Conservation (phyloP, 352 stramenopile genomes). For the Phytophthora nicotianae region DNA sequence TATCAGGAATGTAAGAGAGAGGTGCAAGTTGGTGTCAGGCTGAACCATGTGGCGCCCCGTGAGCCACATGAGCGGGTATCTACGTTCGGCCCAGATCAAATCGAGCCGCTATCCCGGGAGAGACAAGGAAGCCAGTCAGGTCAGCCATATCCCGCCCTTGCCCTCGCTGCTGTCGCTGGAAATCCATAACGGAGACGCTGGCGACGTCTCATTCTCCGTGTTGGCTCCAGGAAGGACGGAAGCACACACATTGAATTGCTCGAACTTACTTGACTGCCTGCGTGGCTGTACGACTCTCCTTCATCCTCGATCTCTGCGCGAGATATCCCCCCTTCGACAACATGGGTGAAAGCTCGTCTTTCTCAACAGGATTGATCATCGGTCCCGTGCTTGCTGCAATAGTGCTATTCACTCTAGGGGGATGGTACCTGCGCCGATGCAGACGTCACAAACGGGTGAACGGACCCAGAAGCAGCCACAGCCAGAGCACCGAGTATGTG, state of each 20-base stretch:
- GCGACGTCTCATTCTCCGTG: slow-evolving; percentile 17
- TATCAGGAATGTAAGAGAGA: background rate
- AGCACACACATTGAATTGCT: background rate
- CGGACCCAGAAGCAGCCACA: slow-evolving; percentile 20
- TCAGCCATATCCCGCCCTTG: slow-evolving; percentile 20
- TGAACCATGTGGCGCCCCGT: slow-evolving; percentile 10
- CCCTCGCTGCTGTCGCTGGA: slow-evolving; percentile 7
- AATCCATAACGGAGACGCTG: slow-evolving; percentile 16
- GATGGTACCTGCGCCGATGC: slow-evolving; percentile 23
- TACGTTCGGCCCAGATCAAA: slow-evolving; percentile 12
- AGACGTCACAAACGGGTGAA: slow-evolving; percentile 16
- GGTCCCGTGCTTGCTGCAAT: slow-evolving; percentile 13
- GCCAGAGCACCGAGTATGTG: slow-evolving; percentile 39
- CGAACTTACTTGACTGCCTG: slow-evolving; percentile 1
- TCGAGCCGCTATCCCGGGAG: slow-evolving; percentile 16
- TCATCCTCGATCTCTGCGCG: slow-evolving; percentile 12
- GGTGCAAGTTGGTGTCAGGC: no score
- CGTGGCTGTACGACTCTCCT: background rate
- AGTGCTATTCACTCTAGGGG: slow-evolving; percentile 23
- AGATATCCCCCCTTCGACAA: background rate
- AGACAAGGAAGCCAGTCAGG: slow-evolving; percentile 21
- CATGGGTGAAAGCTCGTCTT: slow-evolving; percentile 8
- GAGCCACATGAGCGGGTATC: no score
- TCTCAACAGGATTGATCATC: slow-evolving; percentile 21
- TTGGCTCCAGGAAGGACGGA: slow-evolving; percentile 2